Conservation (phyloP, 2,329 filamentous ascomycete species). For the Didymella glomerata region DNA sequence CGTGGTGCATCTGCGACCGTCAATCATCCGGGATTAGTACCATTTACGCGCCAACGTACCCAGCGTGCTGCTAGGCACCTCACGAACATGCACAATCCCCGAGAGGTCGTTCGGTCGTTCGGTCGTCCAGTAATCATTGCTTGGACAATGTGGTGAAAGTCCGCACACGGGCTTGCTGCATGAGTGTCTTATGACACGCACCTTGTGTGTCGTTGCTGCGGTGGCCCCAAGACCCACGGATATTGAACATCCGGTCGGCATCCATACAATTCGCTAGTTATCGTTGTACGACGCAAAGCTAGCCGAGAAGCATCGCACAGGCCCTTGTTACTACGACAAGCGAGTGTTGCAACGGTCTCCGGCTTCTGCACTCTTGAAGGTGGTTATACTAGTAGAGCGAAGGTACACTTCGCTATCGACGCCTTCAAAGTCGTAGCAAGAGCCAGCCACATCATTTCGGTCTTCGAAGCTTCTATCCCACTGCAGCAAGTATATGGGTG, state of each 20-base stretch:
- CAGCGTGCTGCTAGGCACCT: background rate
- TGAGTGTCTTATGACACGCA: constrained; percentile 27
- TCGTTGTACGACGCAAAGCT: constrained; percentile 26
- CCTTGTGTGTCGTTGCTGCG: constrained; percentile 10
- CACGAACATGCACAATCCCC: background rate
- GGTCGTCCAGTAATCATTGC: constrained; percentile 12
- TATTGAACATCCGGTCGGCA: background rate
- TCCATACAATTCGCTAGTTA: constrained; percentile 4
- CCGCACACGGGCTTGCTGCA: constrained; percentile 18
- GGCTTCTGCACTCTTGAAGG: background rate
- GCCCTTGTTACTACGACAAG: background rate
- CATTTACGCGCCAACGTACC: background rate
- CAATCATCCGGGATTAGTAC: background rate
- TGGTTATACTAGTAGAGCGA: background rate
- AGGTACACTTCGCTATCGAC: background rate
- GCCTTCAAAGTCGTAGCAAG: background rate
- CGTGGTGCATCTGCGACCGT: constrained; percentile 4
- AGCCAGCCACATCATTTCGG: background rate
- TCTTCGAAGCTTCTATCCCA: background rate
- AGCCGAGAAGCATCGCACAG: background rate
- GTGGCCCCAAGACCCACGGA: constrained; percentile 1
- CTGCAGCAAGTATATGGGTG: background rate
- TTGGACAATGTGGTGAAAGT: constrained; percentile 19
- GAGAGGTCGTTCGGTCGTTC: background rate
- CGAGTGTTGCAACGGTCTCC: background rate